Base-by-base conservation (phyloP, 371 early-diverging fungal species). In the Actinomortierella wolfii region DNA sequence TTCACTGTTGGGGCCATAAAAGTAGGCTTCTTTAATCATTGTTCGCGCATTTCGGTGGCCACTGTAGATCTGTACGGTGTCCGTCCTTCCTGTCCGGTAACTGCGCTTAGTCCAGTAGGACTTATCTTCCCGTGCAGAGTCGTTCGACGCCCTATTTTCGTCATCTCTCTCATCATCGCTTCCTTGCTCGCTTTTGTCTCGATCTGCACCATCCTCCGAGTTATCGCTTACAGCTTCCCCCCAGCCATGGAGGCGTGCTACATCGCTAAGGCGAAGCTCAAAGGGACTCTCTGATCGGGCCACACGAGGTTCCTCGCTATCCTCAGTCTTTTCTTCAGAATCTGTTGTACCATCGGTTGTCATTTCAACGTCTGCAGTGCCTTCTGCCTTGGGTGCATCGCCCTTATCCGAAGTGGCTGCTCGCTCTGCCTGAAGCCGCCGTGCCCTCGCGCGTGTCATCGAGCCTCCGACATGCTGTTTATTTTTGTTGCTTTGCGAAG, bases 11-110 rank as follows among this genome's bases (percentile, higher is more conserved):
- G 78, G 77, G 0, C 92, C 91, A 64, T 84, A 85, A 71, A 92
- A 92, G 58, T 86, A 89, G 23, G 89, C 90, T 53, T 93, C 94
- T 70, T 95, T 95, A 46, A 90, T 76, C 73, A 67, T 73, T 1
- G 73, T 73, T 6, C 57, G 24, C 2, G 42, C 73, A 13, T 73
- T 73, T 14, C 56, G 50, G 29, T 73, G 73, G 11, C 73, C 73
- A 20, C 53, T 50, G 24, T 66, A 73, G 20, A 49, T 44, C 40
- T 73, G 73, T 4, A 67, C 50, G 11, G 62, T 56, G 25, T 73
- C 73, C 9, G 49, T 23, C 47, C 63, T 73, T n/a, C 56, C 67
- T 3, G 73, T 39, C 4, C 44, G 34, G 7, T 48, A 66, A 29
- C 54, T 54, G 26, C 67, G 51, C 0, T 52, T 61, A 0, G 46